Base-by-base conservation (phyloP, 805 yeast species). In the Candida quercuum region DNA sequence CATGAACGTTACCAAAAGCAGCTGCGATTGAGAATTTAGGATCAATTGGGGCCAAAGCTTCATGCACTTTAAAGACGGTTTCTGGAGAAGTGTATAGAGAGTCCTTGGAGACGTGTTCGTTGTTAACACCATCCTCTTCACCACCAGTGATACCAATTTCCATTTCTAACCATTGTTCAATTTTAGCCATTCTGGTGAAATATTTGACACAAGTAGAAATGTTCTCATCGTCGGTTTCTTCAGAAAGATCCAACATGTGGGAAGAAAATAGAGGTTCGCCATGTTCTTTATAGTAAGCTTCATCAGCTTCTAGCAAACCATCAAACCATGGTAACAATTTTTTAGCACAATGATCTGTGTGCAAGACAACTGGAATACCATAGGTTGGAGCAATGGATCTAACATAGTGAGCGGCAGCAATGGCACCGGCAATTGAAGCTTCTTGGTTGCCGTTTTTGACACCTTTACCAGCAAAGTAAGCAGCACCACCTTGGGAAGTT, bases 141-240 rank as follows among this genome's bases (percentile, higher is more conserved):
- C 99, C 99, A 74, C 99, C 99, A 66, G 99, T 93, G 81, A 93
- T 93, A 81, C 99, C 99, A 65, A 93, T 93, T 78, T 93, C 99
- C 99, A 93, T 93, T 79, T 93, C 99, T 65, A 93, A 80, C 93
- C 93, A 93, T 76, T 91, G 98, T 72, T 78, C 75, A 79, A 91
- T 75, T 73, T 85, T 87, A 66, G 94, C 71, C 81, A 86, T 87
- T 72, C 95, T 86, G 67, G 74, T 75, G 74, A 93, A 91, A 81
- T 93, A 93, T 72, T 86, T 82, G 69, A 70, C 95, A 78, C 97
- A 89, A 51, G 86, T 83, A 48, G 78, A 81, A 57, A 93, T 91
- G 85, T 93, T 93, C 74, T 85, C 94, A 50, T 87, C 95, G 67
- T 93, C 97, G 48, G 85, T 54, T 76, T 93, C 98, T 74, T 93